Base-by-base conservation (phyloP, 2,329 filamentous ascomycete species). In the Colletotrichum sp. region DNA sequence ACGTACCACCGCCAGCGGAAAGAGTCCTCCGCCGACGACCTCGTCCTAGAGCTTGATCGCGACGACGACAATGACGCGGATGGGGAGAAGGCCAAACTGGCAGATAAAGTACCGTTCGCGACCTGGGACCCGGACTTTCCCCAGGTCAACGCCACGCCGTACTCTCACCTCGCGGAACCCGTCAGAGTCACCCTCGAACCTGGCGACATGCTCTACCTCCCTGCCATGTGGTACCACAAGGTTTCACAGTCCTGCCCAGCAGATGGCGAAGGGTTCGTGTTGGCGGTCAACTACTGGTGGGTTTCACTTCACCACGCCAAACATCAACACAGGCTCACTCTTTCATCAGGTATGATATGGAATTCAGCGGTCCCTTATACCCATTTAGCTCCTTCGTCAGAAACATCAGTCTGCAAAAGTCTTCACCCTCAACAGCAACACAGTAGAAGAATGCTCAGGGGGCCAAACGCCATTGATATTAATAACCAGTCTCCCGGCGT, bases 271-370 rank as follows among this genome's bases (percentile, higher is more conserved):
- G 93, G 93, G 0, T 91, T 96, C 36, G 95, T 94, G 57, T 92
- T 94, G 71, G 94, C 95, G 2, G 92, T 96, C 49, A 97, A 97
- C 80, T 96, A 96, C 83, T 97, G 95, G 93, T 93, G 83, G 81
- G 86, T 80, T 15, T 69, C 39, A 16, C 30, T 64, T n/a, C 21
- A 18, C 24, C 34, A 21, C 12, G 36, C 36, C 63, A 28, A 18
- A 30, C 18, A 34, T 39, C 67, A 44, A 28, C 16, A 12, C 16
- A 8, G 18, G 8, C 69, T 63, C n/a, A 49, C 34, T 8, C 8
- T 10, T 36, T 10, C 3, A 34, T 21, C 26, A 94, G 92, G 93
- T 96, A 96, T 79, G 94, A 96, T 81, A 94, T 96, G 90, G 93
- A 95, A 34, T 96, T 95, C 79, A 88, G 88, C 30, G 94, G 94